Conservation (phyloP, 805 yeast species). For the Candida ulmi region DNA sequence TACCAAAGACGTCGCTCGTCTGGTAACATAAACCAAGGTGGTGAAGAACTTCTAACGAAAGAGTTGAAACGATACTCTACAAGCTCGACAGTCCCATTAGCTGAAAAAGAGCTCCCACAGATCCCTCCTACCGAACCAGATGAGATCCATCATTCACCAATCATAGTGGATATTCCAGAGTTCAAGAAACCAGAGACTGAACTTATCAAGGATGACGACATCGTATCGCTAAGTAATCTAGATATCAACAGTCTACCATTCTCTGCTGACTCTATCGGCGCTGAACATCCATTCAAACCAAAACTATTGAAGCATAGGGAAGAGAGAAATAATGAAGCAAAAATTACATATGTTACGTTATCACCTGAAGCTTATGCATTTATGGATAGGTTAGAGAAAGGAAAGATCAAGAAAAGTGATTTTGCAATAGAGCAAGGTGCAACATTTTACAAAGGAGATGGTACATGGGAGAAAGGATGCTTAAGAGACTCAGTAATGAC, state of each 20-base stretch:
- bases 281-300: background rate
- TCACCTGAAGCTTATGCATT: constrained; percentile 15
- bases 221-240: background rate
- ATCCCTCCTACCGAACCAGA: too few species aligned
- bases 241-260: constrained; percentile 3
- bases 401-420: constrained; percentile 10
- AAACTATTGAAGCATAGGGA: constrained; percentile 1
- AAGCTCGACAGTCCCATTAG: too few species aligned
- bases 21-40: background rate
- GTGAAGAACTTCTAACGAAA: constrained; percentile 1
- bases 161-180: too few species aligned
- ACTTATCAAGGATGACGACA: too few species aligned
- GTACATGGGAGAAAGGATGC: constrained; percentile 17
- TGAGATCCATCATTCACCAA: background rate
- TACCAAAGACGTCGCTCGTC: constrained; percentile 4
- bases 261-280: background rate
- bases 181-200: too few species aligned
- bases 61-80: background rate
- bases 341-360: constrained; percentile 5
- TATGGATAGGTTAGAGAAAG: constrained; percentile 17
- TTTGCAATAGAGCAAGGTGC: constrained; percentile 18
- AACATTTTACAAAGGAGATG: constrained; percentile 22
- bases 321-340: background rate
- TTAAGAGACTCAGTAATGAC: constrained; percentile 13
- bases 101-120: background rate